These are phyloP conservation scores for Verticillium longisporum DNA, from an alignment of 2,329 filamentous ascomycete genomes.

Conservation along the genomic window DNA sequence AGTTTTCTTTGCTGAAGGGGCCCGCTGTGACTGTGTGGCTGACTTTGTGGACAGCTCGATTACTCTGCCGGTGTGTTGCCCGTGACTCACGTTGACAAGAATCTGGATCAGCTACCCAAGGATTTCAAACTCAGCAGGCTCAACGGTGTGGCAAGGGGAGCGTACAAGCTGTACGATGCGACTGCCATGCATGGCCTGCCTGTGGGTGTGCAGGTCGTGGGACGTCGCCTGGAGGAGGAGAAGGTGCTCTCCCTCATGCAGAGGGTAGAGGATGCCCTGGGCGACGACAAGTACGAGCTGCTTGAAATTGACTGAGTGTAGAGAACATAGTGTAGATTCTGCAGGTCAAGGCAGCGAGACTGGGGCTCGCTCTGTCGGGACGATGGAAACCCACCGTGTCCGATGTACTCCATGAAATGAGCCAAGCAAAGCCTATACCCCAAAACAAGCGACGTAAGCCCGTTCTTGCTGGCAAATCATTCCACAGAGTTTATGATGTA, in stretches of 20 bases:
- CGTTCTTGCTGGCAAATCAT: neutral
- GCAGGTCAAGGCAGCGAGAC: neutral
- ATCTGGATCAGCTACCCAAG: conserved; percentile 57
- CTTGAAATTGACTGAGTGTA: conserved; percentile 37
- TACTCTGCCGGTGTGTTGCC: conserved; percentile 80
- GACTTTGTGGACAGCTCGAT: conserved; percentile 53
- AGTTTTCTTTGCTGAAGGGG: conserved; percentile 19
- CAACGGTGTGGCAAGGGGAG: conserved; percentile 75
- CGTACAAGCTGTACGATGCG: conserved; percentile 81
- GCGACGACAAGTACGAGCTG: conserved; percentile 43
- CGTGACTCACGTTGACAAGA: conserved; percentile 73
- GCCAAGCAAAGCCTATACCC: neutral
- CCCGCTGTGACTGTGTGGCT: neutral
- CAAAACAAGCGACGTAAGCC: neutral
- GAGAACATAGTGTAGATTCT: no score
- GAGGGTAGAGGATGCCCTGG: conserved; percentile 68
- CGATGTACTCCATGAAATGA: neutral
- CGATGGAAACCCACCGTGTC: no score
- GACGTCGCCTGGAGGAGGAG: conserved; percentile 75
- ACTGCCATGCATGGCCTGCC: conserved; percentile 80
- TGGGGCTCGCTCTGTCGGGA: neutral
- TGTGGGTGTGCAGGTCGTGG: conserved; percentile 79
- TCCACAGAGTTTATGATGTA: neutral
- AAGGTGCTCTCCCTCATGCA: conserved; percentile 80
- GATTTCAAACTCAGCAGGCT: conserved; percentile 56